Conservation (phyloP, 169 alveolate species). For the Plasmodium cynomolgi region DNA sequence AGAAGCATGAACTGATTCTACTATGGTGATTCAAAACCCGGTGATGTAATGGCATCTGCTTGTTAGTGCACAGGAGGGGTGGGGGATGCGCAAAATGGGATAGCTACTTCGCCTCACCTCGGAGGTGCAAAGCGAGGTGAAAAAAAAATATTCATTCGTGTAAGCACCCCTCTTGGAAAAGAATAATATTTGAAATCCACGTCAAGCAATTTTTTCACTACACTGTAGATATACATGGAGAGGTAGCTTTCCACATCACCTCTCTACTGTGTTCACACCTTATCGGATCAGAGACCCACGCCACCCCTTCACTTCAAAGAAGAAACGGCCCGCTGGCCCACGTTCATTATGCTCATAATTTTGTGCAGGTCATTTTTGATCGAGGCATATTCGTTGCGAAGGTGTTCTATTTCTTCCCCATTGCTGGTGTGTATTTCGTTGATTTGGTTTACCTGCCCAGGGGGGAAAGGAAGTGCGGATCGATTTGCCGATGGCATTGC, state of each 20-base stretch:
- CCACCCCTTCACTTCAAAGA: slow-evolving; percentile 20
- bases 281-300: not conserved
- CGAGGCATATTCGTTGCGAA: slow-evolving; percentile 10
- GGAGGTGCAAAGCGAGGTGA: not conserved
- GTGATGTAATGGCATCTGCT: not conserved
- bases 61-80: not conserved
- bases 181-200: not conserved
- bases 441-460: slow-evolving; percentile 19
- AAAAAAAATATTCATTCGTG: not conserved
- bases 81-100: too few relatives aligned
- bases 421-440: slow-evolving; percentile 35
- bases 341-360: slow-evolving; percentile 36
- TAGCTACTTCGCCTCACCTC: not conserved
- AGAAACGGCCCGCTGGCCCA: slow-evolving; percentile 44
- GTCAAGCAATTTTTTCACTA: not conserved
- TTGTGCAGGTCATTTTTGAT: slow-evolving; percentile 45
- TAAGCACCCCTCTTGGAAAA: not conserved
- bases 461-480: not conserved
- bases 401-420: slow-evolving; percentile 29
- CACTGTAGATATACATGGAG: not conserved
- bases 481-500: not conserved
- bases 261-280: not conserved
- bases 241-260: not conserved
- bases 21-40: not conserved
- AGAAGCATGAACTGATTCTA: not conserved